Evolutionary conservation across 2,329 filamentous ascomycete genomes (phyloP).

Genomic region (Colletotrichum coccodes): DNA sequence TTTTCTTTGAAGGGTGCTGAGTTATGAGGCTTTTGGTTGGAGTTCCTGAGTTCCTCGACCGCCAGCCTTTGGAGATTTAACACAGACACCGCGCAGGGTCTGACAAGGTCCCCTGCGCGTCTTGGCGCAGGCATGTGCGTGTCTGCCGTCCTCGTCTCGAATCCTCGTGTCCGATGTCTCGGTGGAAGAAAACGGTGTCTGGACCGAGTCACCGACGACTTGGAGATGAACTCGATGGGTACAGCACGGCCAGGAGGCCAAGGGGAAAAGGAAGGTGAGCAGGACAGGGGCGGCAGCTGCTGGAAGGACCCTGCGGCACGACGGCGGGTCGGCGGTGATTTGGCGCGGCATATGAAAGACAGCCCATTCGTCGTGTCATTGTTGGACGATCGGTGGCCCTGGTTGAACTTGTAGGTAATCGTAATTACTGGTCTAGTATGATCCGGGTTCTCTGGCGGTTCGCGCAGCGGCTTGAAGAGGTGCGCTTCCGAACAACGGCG

Average conservation of each 20-base stretch:
- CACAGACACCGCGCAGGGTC: not conserved
- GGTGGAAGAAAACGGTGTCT: not conserved
- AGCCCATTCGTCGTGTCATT: not conserved
- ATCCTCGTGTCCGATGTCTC: constrained; percentile 9
- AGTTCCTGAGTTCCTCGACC: not conserved
- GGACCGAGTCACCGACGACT: constrained; percentile 1
- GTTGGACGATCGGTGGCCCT: not conserved
- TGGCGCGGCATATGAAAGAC: not conserved
- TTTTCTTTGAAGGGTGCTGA: not conserved
- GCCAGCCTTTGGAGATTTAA: not conserved
- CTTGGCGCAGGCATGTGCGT: not conserved
- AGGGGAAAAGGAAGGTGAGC: constrained; percentile 1
- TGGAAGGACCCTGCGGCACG: not conserved
- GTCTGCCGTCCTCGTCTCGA: not conserved
- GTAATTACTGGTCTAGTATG: not conserved
- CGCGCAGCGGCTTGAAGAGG: not conserved
- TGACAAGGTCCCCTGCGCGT: constrained; percentile 1
- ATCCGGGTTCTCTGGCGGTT: not conserved
- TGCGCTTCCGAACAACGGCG: not conserved
- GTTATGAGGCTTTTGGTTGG: not conserved
- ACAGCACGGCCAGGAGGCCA: not conserved
- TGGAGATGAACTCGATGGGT: constrained; percentile 2
- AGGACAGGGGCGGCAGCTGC: not conserved
- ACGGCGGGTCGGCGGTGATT: constrained; percentile 5
- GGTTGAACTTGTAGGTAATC: not conserved